Evolutionary conservation across 495 filamentous ascomycete species (phyloP).

Genomic region (Trichoderma orchidacearum): DNA sequence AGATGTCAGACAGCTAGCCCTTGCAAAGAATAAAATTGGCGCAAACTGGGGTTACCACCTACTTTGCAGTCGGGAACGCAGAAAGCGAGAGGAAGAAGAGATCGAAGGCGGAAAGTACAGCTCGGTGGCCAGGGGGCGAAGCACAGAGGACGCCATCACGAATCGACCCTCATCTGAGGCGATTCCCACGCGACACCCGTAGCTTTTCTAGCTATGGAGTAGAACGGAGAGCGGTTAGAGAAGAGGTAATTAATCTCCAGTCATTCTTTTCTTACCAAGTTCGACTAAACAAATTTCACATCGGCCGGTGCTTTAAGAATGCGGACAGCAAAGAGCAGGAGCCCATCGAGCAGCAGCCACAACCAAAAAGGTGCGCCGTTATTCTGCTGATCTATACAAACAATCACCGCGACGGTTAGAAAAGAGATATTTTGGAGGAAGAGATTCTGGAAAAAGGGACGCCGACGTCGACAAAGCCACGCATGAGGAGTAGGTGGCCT

Average conservation of each 20-base stretch:
- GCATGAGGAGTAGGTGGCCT: not conserved
- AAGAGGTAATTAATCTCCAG: not conserved
- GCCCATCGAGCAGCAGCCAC: not conserved
- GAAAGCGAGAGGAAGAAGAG: not conserved
- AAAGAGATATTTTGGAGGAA: not conserved
- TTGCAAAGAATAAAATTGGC: not conserved
- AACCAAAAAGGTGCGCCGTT: not conserved
- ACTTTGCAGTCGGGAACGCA: not conserved
- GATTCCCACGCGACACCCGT: not conserved
- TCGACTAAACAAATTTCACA: not conserved
- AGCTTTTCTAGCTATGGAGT: not conserved
- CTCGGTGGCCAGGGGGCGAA: slow-evolving; percentile 2
- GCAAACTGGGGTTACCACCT: not conserved
- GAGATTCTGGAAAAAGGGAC: not conserved
- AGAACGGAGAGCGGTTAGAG: not conserved
- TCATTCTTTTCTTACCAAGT: not conserved
- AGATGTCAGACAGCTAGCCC: not conserved
- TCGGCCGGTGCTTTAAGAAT: not conserved
- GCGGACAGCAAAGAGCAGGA: not conserved
- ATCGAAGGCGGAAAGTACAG: not conserved
- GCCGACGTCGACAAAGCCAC: not conserved
- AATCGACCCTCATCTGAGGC: slow-evolving; percentile 4
- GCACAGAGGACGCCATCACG: slow-evolving; percentile 2
- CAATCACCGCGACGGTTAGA: not conserved
- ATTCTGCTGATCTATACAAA: not conserved